A percentile compares a stretch with the other conserved stretches of the same genome.
Conservation (phyloP, 192 early-diverging fungal genomes). For the Linnemannia hyalina region DNA sequence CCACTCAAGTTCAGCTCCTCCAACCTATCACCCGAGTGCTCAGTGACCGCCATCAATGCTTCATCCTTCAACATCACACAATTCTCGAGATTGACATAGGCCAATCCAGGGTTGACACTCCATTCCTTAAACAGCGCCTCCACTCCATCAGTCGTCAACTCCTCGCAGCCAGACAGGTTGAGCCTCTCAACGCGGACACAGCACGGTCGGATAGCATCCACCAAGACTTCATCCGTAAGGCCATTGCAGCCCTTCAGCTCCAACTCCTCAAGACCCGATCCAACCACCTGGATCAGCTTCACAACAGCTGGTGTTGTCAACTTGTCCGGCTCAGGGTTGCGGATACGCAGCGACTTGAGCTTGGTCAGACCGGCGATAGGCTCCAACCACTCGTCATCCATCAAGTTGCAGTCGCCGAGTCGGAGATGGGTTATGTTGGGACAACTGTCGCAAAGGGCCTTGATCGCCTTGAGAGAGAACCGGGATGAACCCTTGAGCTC, state of each 20-base stretch:
- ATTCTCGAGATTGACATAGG: slow-evolving; percentile 69
- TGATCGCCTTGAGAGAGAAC: slow-evolving; percentile 66
- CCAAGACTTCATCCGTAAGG: slow-evolving; percentile 67
- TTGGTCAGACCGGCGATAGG: slow-evolving; percentile 50
- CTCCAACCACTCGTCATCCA: slow-evolving; percentile 66
- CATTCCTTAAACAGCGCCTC: slow-evolving; percentile 61
- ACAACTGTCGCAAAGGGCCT: slow-evolving; percentile 58
- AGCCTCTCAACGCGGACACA: slow-evolving; percentile 74
- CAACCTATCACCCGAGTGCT: slow-evolving; percentile 71
- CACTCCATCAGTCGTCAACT: slow-evolving; percentile 71
- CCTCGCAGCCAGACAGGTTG: slow-evolving; percentile 70
- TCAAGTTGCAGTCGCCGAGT: slow-evolving; percentile 58
- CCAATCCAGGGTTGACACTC: slow-evolving; percentile 57
- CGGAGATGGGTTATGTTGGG: slow-evolving; percentile 61
- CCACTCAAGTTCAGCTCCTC: slow-evolving; percentile 75
- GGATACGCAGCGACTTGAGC: slow-evolving; percentile 58
- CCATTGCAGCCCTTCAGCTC: slow-evolving; percentile 64
- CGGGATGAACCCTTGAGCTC: slow-evolving; percentile 68
- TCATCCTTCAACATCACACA: slow-evolving; percentile 76
- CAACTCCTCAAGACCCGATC: slow-evolving; percentile 61
- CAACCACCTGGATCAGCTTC: slow-evolving; percentile 60
- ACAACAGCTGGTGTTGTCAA: slow-evolving; percentile 63
- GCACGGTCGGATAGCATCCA: slow-evolving; percentile 66
- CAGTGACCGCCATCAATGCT: slow-evolving; percentile 67
- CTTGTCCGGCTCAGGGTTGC: slow-evolving; percentile 52